phyloP scores from a whole-genome alignment of 495 filamentous ascomycete genomes.

The Collariella sp. region DNA sequence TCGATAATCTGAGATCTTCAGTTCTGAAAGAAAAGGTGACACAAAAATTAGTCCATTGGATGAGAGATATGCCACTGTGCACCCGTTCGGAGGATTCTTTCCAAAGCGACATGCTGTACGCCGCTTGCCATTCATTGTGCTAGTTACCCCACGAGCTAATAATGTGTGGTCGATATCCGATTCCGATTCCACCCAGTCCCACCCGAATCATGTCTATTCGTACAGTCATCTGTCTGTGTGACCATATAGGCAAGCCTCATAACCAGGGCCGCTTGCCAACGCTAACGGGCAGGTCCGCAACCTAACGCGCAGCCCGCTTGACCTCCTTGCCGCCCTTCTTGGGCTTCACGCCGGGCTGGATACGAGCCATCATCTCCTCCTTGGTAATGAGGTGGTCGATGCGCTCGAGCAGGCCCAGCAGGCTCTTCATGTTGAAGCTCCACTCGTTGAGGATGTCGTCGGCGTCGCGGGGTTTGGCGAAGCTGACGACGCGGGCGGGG shows the following conservation, averaged over 20 bases:
- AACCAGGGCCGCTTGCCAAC: neutral
- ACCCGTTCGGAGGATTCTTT: neutral
- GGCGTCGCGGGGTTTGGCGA: constrained; percentile 87
- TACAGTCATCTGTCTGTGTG: constrained; percentile 6
- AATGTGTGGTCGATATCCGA: neutral
- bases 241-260: neutral
- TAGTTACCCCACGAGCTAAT: neutral
- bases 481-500: constrained; percentile 82
- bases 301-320: constrained; percentile 19
- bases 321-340: constrained; percentile 26
- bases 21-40: neutral
- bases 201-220: constrained; percentile 2
- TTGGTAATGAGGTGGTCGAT: constrained; percentile 99
- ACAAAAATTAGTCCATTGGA: too few species aligned
- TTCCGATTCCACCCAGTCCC: neutral
- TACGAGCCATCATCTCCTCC: constrained; percentile 99
- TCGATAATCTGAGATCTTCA: neutral
- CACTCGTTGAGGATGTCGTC: constrained; percentile 97
- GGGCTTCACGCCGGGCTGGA: constrained; percentile 52
- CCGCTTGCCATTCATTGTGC: neutral
- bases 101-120: neutral
- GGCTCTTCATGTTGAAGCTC: constrained; percentile 97
- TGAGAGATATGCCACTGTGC: neutral
- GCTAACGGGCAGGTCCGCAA: neutral
- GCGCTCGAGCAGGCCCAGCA: constrained; percentile 82